A percentile compares a stretch with the other conserved stretches of the same genome.
Evolutionary conservation across 768 basidiomycete genomes (phyloP).

Genomic region (Tulasnella sp.): DNA sequence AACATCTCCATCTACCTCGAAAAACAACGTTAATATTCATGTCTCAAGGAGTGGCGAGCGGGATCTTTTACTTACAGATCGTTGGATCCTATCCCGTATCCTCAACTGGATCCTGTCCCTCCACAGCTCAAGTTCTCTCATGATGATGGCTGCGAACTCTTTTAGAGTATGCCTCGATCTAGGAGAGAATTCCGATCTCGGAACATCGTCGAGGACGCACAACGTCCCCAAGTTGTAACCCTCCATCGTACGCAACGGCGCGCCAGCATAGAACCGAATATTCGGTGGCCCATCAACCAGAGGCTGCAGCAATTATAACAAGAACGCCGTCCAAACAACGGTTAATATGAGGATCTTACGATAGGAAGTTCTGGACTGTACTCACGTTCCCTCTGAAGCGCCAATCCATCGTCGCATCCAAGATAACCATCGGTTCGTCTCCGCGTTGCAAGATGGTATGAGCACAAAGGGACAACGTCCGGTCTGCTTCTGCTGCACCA

Average conservation of each 20-base stretch:
- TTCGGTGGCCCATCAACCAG: constrained; percentile 54
- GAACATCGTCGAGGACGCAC: constrained; percentile 74
- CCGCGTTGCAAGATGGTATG: constrained; percentile 72
- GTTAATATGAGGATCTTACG: too few species aligned
- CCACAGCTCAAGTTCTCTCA: constrained; percentile 96
- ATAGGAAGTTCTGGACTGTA: too few species aligned
- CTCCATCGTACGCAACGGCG: constrained; percentile 78
- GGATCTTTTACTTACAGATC: constrained; percentile 45
- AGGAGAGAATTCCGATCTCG: constrained; percentile 76
- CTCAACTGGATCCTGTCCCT: constrained; percentile 90
- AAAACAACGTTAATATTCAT: neutral
- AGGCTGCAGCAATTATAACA: constrained; percentile 38
- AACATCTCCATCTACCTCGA: constrained; percentile 84
- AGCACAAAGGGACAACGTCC: constrained; percentile 66
- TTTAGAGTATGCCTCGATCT: constrained; percentile 85
- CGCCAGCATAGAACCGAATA: constrained; percentile 85
- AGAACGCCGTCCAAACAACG: constrained; percentile 1
- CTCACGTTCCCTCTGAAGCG: constrained; percentile 74
- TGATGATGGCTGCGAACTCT: constrained; percentile 88
- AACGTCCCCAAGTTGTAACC: constrained; percentile 80
- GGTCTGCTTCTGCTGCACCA: constrained; percentile 34
- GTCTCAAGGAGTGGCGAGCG: neutral
- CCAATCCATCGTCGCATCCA: constrained; percentile 78
- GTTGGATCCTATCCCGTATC: constrained; percentile 85
- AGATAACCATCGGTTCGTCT: constrained; percentile 78